Evolutionary conservation across 345 rosid genomes (phyloP), one percentile per base, ranked within the genome.

Genomic region (Sisymbrium altissimum): DNA sequence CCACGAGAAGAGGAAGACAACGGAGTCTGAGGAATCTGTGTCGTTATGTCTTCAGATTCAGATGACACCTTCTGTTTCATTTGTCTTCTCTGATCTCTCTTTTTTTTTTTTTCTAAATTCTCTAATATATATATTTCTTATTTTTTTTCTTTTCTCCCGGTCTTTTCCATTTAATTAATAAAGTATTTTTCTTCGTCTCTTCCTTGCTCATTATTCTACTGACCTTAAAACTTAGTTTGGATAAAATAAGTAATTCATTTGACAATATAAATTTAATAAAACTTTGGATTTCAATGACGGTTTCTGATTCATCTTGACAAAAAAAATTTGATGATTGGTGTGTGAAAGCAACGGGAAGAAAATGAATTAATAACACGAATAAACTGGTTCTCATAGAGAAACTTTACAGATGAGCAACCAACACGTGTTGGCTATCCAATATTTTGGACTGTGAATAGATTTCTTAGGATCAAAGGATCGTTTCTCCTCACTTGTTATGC

Each of bases 21-120:
- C 55, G 52, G 64, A 77, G 72, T 70, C 71, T 77, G 76, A 82
- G 82, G 85, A 82, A 87, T 84, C 89, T 87, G 76, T 85, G 85
- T 81, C 83, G 82, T 81, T 75, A 43, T 79, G 83, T 78, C 84
- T 68, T 74, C 66, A 56, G 68, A 40, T 61, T 44, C 75, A 62
- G 54, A 72, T 39, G 56, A 62, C 68, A 78, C 43, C 66, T 54
- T 63, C 70, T 52, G 58, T 29, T 74, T 60, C 48, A 40, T 69
- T 55, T 74, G 78, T 74, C 73, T 60, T 68, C 64, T 58, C 53
- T 57, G 0, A 4, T 66, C 52, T 64, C 8, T 41, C 8, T 1
- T 2, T 4, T 38, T 62, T 9, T 64, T 44, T 46, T n/a, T n/a
- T n/a, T n/a, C n/a, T n/a, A n/a, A n/a, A n/a, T n/a, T n/a, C n/a